Percentiles rank a stretch among this genome's conserved stretches.
Evolutionary conservation across 1,284 basidiomycete species (phyloP).

Genomic region (Sporisorium graminicola): DNA sequence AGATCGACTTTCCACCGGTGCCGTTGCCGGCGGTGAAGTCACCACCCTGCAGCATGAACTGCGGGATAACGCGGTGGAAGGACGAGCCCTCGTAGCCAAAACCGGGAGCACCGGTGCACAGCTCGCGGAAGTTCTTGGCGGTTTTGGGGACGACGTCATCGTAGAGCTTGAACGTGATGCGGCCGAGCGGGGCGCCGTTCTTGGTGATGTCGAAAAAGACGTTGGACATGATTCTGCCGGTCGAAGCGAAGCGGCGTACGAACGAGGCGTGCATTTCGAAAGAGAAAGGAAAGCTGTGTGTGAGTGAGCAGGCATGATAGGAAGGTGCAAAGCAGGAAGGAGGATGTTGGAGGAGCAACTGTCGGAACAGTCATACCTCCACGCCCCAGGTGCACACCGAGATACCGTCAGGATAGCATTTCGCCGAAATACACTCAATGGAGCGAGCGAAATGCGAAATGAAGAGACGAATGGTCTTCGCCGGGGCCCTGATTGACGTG

Average conservation of each 20-base stretch:
- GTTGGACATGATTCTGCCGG: conserved; percentile 70
- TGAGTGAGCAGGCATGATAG: conserved; percentile 48
- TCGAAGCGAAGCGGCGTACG: conserved; percentile 61
- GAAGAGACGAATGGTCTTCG: not conserved
- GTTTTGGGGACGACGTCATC: conserved; percentile 68
- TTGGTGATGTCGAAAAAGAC: conserved; percentile 80
- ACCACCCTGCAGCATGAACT: conserved; percentile 74
- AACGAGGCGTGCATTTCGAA: conserved; percentile 53
- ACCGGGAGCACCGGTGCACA: conserved; percentile 75
- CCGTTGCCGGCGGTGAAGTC: conserved; percentile 69
- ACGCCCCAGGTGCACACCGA: too few relatives aligned
- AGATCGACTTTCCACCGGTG: conserved; percentile 69
- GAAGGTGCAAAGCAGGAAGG: too few relatives aligned
- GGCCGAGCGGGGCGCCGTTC: conserved; percentile 68
- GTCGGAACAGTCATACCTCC: too few relatives aligned
- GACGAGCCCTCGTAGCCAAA: conserved; percentile 79
- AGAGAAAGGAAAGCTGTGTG: conserved; percentile 37
- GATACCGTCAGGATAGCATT: too few relatives aligned
- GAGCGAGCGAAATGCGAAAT: not conserved
- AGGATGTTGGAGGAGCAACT: too few relatives aligned
- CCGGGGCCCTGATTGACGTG: not conserved
- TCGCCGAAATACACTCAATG: too few relatives aligned
- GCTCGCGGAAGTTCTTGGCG: conserved; percentile 65
- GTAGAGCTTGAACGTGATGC: conserved; percentile 66
- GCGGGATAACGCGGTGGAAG: conserved; percentile 76